Evolutionary conservation across 1,284 basidiomycete genomes (phyloP).

Genomic region (Retiboletus flavoniger): DNA sequence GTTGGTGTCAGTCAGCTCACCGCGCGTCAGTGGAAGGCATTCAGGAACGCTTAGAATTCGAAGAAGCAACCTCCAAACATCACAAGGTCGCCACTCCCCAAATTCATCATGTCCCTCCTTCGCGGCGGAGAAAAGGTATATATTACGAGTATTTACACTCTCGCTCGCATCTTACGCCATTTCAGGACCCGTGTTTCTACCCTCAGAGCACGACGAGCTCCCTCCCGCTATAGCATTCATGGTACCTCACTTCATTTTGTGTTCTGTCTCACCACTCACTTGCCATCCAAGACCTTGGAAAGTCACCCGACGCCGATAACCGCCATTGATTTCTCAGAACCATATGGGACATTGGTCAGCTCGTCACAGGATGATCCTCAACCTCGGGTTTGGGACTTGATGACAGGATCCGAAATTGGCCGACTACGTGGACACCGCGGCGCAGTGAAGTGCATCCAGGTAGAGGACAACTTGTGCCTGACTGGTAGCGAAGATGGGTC

Average conservation of each 20-base stretch:
- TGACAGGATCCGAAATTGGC: slow-evolving; percentile 79
- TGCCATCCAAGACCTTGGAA: slow-evolving; percentile 63
- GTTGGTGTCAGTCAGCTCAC: slow-evolving; percentile 6
- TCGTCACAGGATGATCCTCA: slow-evolving; percentile 78
- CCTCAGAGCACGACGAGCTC: slow-evolving; percentile 95
- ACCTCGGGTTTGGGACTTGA: slow-evolving; percentile 86
- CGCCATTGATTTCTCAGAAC: slow-evolving; percentile 93
- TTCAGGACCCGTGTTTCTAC: slow-evolving; percentile 88
- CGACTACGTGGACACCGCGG: slow-evolving; percentile 77
- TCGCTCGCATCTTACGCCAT: slow-evolving; percentile 13
- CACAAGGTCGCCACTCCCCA: slow-evolving; percentile 35
- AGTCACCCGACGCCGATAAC: slow-evolving; percentile 82
- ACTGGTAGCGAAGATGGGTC: slow-evolving; percentile 89
- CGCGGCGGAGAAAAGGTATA: slow-evolving; percentile 73
- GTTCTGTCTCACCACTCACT: slow-evolving; percentile 5
- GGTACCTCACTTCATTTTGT: slow-evolving; percentile 45
- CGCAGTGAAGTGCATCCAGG: slow-evolving; percentile 87
- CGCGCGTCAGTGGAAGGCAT: slow-evolving; percentile 74
- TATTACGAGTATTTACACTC: slow-evolving; percentile 13
- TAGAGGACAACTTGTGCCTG: slow-evolving; percentile 88
- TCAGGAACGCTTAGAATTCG: slow-evolving; percentile 75
- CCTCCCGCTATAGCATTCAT: slow-evolving; percentile 96
- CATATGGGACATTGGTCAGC: slow-evolving; percentile 91
- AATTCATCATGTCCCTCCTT: slow-evolving; percentile 54
- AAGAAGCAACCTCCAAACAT: slow-evolving; percentile 46